A percentile compares a stretch with the other conserved stretches of the same genome.
phyloP scores from a whole-genome alignment of 1,139 yeast species.

The Trichomonascaceae sp. region DNA sequence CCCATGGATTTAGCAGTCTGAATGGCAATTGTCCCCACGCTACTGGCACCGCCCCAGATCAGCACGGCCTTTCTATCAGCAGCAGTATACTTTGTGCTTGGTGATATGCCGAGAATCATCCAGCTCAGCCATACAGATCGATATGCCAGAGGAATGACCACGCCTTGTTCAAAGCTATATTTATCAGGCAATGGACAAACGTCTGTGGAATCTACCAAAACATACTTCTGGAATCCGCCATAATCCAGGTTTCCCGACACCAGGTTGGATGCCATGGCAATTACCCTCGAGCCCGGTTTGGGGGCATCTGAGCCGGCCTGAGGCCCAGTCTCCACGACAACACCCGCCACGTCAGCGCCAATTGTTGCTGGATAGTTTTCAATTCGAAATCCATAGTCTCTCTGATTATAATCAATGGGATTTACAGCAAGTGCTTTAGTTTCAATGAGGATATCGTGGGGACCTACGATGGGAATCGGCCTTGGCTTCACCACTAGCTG shows the following conservation, averaged over 20 bases:
- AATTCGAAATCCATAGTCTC: background rate
- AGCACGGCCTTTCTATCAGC: background rate
- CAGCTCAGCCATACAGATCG: background rate
- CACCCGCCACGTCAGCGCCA: background rate
- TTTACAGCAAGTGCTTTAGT: background rate
- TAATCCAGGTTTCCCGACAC: background rate
- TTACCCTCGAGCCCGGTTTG: background rate
- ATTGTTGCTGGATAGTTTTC: background rate
- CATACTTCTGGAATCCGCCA: background rate
- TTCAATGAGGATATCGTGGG: background rate
- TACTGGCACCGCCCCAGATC: conserved; percentile 59
- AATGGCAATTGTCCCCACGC: conserved; percentile 51
- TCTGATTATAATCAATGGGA: background rate
- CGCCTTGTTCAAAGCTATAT: background rate
- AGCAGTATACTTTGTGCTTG: background rate
- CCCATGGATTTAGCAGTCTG: conserved; percentile 50
- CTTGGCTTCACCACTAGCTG: background rate
- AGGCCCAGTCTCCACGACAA: background rate
- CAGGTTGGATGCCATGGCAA: background rate
- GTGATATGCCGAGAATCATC: background rate
- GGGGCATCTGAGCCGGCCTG: background rate
- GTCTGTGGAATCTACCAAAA: background rate
- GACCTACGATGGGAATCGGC: background rate
- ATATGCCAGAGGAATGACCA: background rate
- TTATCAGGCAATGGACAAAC: background rate